phyloP scores from a whole-genome alignment of 495 filamentous ascomycete species.

The Xylaria bambusicola region DNA sequence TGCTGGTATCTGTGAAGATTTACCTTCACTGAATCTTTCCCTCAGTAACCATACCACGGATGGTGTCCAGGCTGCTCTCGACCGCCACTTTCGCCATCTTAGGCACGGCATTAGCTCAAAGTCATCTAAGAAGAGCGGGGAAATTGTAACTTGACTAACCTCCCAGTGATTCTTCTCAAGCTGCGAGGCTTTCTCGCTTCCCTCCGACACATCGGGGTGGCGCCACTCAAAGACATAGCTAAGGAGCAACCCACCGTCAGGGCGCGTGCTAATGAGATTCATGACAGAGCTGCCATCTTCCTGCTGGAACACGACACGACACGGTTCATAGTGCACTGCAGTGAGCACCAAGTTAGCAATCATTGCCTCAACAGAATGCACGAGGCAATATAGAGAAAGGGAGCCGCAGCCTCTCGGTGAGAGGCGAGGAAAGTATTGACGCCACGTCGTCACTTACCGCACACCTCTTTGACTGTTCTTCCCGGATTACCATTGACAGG shows the following conservation, averaged over 20 bases:
- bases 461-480: conserved; percentile 10
- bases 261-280: conserved; percentile 36
- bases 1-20: neutral
- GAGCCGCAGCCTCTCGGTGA: neutral
- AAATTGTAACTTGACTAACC: conserved; percentile 27
- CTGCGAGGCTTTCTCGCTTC: conserved; percentile 30
- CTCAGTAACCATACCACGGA: conserved; percentile 35
- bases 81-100: conserved; percentile 45
- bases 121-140: neutral
- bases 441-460: conserved; percentile 11
- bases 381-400: too few relatives aligned
- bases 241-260: conserved; percentile 37
- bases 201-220: conserved; percentile 30
- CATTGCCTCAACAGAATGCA: too few relatives aligned
- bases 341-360: neutral
- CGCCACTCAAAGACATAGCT: conserved; percentile 47
- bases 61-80: conserved; percentile 40
- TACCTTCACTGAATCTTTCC: conserved; percentile 29
- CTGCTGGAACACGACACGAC: conserved; percentile 40
- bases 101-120: conserved; percentile 18
- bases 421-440: neutral
- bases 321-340: conserved; percentile 30
- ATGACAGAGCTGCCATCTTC: conserved; percentile 39
- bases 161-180: conserved; percentile 34
- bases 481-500: conserved; percentile 16